Conservation (phyloP, 371 early-diverging fungal genomes). For the Blyttiomyces sp. region DNA sequence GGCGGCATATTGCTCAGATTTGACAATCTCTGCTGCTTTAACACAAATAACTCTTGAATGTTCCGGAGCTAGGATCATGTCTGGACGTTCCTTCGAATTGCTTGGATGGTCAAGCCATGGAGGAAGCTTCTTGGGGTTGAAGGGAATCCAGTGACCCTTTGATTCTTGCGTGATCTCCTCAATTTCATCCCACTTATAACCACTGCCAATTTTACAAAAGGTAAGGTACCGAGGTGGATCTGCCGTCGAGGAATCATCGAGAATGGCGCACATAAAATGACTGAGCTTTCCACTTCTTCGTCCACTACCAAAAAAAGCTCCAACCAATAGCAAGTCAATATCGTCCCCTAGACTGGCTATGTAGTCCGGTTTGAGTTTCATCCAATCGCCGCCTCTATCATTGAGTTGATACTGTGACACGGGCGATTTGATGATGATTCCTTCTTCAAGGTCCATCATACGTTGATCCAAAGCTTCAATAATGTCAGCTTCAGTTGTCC, state of each 20-base stretch:
- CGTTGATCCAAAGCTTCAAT: constrained; percentile 55
- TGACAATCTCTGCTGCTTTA: constrained; percentile 63
- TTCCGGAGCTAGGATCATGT: constrained; percentile 55
- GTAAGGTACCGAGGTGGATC: constrained; percentile 38
- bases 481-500: constrained; percentile 55
- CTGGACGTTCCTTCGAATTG: constrained; percentile 60
- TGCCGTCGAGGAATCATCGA: constrained; percentile 46
- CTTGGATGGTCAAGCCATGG: constrained; percentile 55
- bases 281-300: constrained; percentile 57
- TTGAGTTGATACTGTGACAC: constrained; percentile 54
- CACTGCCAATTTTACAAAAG: constrained; percentile 70
- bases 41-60: constrained; percentile 62
- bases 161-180: constrained; percentile 33
- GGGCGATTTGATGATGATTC: constrained; percentile 68
- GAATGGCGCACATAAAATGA: constrained; percentile 65
- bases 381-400: constrained; percentile 59
- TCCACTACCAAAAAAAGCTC: constrained; percentile 61
- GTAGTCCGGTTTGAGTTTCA: constrained; percentile 69
- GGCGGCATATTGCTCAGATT: constrained; percentile 51
- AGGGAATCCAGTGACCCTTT: constrained; percentile 37
- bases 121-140: constrained; percentile 50
- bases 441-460: constrained; percentile 48
- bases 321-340: constrained; percentile 70
- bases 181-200: constrained; percentile 58
- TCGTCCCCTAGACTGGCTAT: constrained; percentile 64